Base-by-base conservation (phyloP, 768 basidiomycete genomes). In the Boletus rubroflammeus region DNA sequence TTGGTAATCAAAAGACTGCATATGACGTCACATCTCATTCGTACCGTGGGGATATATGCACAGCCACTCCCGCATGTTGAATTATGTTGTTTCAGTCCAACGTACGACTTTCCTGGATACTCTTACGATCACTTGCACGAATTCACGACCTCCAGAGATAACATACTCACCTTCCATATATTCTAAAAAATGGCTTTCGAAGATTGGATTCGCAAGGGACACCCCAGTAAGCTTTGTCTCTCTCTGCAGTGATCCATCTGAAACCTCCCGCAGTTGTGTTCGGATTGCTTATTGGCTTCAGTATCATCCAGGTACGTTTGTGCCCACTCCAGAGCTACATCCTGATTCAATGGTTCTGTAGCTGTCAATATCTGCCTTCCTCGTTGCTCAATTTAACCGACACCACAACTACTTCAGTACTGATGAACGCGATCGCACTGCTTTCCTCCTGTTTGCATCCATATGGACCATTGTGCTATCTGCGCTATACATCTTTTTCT, bases 291-390 rank as follows among this genome's bases (percentile, higher is more conserved):
- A 47, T 85, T 47, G n/a, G 85, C 42, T 81, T 86, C 68, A 76
- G 78, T 31, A 78, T 86, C 60, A 81, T 90, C 58, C 82, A 88
- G 75, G 88, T 85, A 50, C 17, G 73, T 60, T 15, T 11, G 3
- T 36, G 9, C 10, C 10, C 32, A 21, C 21, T 31, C 44, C 47
- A 17, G 15, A 41, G 8, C 32, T 5, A 6, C 31, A 2, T 10
- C 21, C 6, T 45, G 11, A 48, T 47, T 15, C 3, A 50, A 50
- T 2, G 0, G 32, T 15, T 38, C 14, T 19, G 25, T 56, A 90
- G 87, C 76, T 90, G 61, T 73, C 82, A 25, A 81, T 90, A 57
- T 77, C 90, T 4, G 84, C 88, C 5, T 93, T 86, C 82, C 76
- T 93, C 41, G 78, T 80, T 8, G 73, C 83, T 14, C 76, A 73